Percentiles rank a stretch among this genome's conserved stretches.
These are phyloP conservation scores for Cicer bijugum DNA, from an alignment of 306 rosid species.

Conservation along the genomic window DNA sequence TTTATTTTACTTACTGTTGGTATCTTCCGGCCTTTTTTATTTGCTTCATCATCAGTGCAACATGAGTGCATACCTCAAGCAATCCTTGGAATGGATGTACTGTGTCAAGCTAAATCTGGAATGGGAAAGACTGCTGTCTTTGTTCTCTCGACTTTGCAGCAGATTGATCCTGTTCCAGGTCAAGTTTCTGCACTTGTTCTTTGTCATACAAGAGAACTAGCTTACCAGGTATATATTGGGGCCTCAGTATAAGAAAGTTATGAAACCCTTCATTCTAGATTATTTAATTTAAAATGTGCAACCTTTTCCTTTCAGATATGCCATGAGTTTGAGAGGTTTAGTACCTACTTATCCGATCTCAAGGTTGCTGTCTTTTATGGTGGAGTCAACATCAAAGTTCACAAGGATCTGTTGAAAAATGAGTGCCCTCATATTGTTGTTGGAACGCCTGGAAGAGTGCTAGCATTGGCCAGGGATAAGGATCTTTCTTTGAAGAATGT, in stretches of 20 bases:
- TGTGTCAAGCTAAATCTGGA: conserved; percentile 99
- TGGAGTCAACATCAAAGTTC: conserved; percentile 90
- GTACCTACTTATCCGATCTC: conserved; percentile 87
- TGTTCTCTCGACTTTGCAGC: conserved; percentile 93
- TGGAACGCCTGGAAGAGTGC: conserved; percentile 97
- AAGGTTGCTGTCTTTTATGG: conserved; percentile 99
- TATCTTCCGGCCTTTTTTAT: conserved; percentile 70
- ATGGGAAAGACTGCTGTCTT: conserved; percentile 99
- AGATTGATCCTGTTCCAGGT: conserved; percentile 94
- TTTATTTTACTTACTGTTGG: conserved; percentile 80
- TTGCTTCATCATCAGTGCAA: conserved; percentile 96
- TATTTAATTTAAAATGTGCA: neutral
- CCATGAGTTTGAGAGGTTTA: conserved; percentile 97
- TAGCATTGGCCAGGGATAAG: conserved; percentile 83
- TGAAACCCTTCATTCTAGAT: neutral
- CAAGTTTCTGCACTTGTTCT: conserved; percentile 96
- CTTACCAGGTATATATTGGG: conserved; percentile 74
- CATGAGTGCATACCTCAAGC: conserved; percentile 99
- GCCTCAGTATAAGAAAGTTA: neutral
- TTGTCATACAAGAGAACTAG: conserved; percentile 95
- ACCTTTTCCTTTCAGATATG: conserved; percentile 65
- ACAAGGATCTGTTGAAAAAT: conserved; percentile 86
- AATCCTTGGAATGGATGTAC: conserved; percentile 97
- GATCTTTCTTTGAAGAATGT: conserved; percentile 92
- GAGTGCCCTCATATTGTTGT: conserved; percentile 99